phyloP scores from a whole-genome alignment of 208 protist genomes.

The Leishmania martiniquensis region DNA sequence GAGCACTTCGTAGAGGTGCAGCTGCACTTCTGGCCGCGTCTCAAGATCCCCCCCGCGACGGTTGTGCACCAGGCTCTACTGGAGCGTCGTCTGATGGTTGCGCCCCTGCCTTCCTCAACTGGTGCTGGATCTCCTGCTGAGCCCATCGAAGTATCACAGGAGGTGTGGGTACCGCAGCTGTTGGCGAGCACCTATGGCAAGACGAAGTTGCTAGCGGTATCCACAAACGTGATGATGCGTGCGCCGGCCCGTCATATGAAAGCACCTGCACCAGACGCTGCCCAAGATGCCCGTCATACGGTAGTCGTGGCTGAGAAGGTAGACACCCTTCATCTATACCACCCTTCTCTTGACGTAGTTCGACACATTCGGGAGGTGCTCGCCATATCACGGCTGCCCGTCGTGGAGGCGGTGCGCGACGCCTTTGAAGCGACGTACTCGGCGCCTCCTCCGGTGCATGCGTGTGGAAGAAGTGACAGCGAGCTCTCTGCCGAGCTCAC shows the following conservation, averaged over 20 bases:
- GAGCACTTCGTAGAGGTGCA: constrained; percentile 81
- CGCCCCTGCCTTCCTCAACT: neutral
- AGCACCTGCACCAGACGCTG: neutral
- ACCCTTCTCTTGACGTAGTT: constrained; percentile 48
- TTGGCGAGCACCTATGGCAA: constrained; percentile 49
- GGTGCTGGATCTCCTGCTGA: neutral
- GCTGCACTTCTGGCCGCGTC: constrained; percentile 60
- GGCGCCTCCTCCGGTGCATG: neutral
- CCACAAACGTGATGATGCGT: constrained; percentile 8
- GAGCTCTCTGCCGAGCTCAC: neutral
- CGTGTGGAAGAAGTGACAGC: neutral
- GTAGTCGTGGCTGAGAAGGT: constrained; percentile 46
- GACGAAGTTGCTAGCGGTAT: constrained; percentile 33
- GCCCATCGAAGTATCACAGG: constrained; percentile 10
- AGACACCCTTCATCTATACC: constrained; percentile 61
- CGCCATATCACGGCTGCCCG: constrained; percentile 15
- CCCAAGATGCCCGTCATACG: constrained; percentile 7
- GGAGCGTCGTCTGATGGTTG: constrained; percentile 31
- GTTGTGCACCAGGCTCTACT: constrained; percentile 61
- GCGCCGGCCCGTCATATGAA: neutral
- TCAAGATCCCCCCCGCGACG: constrained; percentile 59
- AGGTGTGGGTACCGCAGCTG: constrained; percentile 37
- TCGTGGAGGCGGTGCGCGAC: constrained; percentile 25
- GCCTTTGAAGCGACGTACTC: constrained; percentile 4
- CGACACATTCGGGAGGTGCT: constrained; percentile 33